phyloP scores from a whole-genome alignment of 2,329 filamentous ascomycete species.

The Colletotrichum gigasporum region DNA sequence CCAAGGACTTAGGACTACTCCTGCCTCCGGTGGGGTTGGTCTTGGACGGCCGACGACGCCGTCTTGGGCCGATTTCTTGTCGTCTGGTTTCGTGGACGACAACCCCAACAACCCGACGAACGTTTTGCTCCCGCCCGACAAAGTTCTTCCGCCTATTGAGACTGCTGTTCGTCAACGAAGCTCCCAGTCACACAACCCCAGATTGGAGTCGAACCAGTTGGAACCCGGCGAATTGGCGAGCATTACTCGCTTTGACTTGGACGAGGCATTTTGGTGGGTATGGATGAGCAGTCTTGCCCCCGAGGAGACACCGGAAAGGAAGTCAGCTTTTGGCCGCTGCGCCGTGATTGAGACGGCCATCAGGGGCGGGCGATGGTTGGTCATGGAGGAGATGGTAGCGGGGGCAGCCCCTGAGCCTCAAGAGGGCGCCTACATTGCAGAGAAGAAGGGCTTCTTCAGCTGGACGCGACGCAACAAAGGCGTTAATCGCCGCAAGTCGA shows the following conservation, averaged over 20 bases:
- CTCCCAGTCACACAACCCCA: constrained; percentile 83
- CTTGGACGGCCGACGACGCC: constrained; percentile 89
- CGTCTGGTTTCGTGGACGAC: constrained; percentile 88
- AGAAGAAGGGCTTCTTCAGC: constrained; percentile 95
- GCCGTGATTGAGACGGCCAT: constrained; percentile 91
- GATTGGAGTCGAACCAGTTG: constrained; percentile 75
- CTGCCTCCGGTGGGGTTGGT: constrained; percentile 73
- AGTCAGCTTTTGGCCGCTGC: constrained; percentile 93
- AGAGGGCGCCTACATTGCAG: constrained; percentile 87
- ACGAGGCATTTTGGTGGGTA: constrained; percentile 99
- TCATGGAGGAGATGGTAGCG: constrained; percentile 96
- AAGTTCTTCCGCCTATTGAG: constrained; percentile 87
- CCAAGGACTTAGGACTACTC: constrained; percentile 68
- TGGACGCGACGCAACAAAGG: constrained; percentile 77
- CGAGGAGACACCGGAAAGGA: constrained; percentile 86
- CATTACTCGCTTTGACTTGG: constrained; percentile 84
- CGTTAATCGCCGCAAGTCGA: constrained; percentile 75
- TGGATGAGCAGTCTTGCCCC: constrained; percentile 97
- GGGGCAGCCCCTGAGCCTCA: constrained; percentile 88
- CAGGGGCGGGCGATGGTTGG: constrained; percentile 83
- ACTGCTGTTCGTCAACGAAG: constrained; percentile 78
- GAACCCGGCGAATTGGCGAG: constrained; percentile 96
- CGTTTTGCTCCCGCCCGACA: constrained; percentile 88
- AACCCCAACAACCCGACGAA: constrained; percentile 71
- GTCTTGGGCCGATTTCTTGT: constrained; percentile 98